A percentile compares a stretch with the other conserved stretches of the same genome.
Evolutionary conservation across 306 rosid genomes (phyloP).

Genomic region (Herpetospermum pedunculosum): DNA sequence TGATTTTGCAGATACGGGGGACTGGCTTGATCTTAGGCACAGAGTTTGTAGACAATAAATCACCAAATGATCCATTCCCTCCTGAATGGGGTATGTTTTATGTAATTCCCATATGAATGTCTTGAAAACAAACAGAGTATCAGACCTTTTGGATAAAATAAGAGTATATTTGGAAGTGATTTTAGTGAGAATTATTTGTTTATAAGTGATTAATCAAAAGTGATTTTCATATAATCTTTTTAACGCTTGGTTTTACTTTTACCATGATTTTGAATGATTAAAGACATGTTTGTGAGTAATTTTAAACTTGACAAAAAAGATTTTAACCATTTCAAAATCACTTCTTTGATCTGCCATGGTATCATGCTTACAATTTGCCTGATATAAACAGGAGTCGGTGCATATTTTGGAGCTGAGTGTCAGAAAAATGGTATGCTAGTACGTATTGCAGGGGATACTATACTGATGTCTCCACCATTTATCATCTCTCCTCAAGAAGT

Average conservation of each 20-base stretch:
- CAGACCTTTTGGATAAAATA: too few species aligned
- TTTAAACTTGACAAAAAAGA: too few species aligned
- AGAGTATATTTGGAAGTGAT: too few species aligned
- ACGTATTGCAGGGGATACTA: constrained; percentile 67
- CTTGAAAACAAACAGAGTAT: too few species aligned
- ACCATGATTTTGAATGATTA: too few species aligned
- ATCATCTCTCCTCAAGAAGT: constrained; percentile 55
- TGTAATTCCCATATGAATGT: background rate
- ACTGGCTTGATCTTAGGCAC: constrained; percentile 70
- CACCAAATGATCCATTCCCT: constrained; percentile 83
- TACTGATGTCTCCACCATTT: constrained; percentile 91
- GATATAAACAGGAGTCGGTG: constrained; percentile 43
- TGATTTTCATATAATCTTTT: too few species aligned
- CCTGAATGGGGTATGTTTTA: constrained; percentile 78
- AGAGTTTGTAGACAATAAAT: constrained; percentile 72
- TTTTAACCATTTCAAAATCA: too few species aligned
- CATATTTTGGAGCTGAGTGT: constrained; percentile 80
- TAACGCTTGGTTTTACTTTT: too few species aligned
- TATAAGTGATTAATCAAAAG: too few species aligned
- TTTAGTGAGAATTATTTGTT: too few species aligned
- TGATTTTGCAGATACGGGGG: constrained; percentile 71
- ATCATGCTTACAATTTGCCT: background rate
- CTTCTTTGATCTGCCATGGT: background rate
- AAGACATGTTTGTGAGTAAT: too few species aligned
- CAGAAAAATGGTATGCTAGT: constrained; percentile 68